Evolutionary conservation across 192 early-diverging fungal genomes (phyloP).

Genomic region (Podila epigama): DNA sequence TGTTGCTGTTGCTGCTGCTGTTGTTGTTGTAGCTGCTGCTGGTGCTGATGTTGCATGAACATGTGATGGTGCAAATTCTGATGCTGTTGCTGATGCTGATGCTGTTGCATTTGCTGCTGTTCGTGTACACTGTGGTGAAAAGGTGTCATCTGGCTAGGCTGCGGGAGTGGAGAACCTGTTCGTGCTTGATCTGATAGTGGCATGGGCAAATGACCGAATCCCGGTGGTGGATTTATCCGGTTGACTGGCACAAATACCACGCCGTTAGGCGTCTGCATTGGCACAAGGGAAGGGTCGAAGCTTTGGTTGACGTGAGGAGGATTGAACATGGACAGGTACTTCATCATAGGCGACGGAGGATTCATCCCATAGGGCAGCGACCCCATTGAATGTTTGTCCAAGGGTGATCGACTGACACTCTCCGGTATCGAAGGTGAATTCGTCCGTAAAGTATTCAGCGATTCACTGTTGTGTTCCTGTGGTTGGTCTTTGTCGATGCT

Average conservation of each 20-base stretch:
- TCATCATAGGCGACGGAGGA: neutral
- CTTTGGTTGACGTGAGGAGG: neutral
- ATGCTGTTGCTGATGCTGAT: conserved; percentile 12
- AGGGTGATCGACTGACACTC: neutral
- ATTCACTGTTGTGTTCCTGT: no score
- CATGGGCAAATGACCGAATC: conserved; percentile 28
- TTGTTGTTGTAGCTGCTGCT: conserved; percentile 23
- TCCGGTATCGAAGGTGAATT: neutral
- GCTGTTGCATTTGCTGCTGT: conserved; percentile 7
- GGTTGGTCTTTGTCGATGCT: neutral
- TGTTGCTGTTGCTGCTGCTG: conserved; percentile 1
- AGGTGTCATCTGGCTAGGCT: neutral
- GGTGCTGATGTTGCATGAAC: conserved; percentile 40
- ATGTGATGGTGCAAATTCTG: conserved; percentile 21
- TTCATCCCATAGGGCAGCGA: conserved; percentile 5
- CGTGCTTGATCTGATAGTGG: conserved; percentile 10
- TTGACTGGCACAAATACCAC: conserved; percentile 21
- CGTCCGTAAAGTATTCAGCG: no score
- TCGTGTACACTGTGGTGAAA: conserved; percentile 10
- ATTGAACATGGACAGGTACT: conserved; percentile 10
- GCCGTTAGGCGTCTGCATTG: conserved; percentile 13
- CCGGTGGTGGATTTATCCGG: conserved; percentile 30
- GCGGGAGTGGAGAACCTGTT: neutral
- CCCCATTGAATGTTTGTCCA: conserved; percentile 12
- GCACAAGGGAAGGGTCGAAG: conserved; percentile 2